Percentiles rank a stretch among this genome's conserved stretches.
These are phyloP conservation scores for Saksenaea oblongispora DNA, from an alignment of 371 early-diverging fungal genomes.

Conservation along the genomic window DNA sequence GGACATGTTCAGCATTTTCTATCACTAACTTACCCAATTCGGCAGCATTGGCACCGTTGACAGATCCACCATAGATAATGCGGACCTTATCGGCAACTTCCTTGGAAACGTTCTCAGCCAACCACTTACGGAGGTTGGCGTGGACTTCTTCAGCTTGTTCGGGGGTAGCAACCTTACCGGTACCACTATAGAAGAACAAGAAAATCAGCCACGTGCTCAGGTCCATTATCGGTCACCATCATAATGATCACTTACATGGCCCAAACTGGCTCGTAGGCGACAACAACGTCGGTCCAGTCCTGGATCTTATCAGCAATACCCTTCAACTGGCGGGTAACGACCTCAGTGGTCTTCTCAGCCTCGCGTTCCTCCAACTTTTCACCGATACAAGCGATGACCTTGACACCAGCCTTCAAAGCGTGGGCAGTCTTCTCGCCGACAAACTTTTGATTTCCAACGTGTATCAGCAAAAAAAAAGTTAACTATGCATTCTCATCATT, in stretches of 20 bases:
- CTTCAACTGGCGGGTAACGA: constrained; percentile 90
- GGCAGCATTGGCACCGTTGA: constrained; percentile 83
- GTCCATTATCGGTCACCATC: neutral
- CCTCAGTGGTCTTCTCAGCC: constrained; percentile 80
- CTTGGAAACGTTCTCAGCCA: constrained; percentile 78
- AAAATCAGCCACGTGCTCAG: neutral
- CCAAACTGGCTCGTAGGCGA: constrained; percentile 99
- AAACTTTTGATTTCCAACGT: constrained; percentile 32
- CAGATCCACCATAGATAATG: constrained; percentile 96
- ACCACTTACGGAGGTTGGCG: constrained; percentile 85
- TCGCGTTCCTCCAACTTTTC: constrained; percentile 97
- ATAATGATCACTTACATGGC: constrained; percentile 64
- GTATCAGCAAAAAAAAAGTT: neutral
- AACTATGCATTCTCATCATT: constrained; percentile 9
- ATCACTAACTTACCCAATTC: constrained; percentile 55
- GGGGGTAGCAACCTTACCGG: constrained; percentile 97
- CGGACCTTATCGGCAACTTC: constrained; percentile 86
- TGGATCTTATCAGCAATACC: constrained; percentile 70
- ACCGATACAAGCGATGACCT: constrained; percentile 97
- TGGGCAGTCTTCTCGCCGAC: constrained; percentile 89
- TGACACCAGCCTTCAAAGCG: constrained; percentile 87
- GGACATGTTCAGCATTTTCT: constrained; percentile 70
- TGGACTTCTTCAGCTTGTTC: constrained; percentile 98
- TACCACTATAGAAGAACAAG: constrained; percentile 64
- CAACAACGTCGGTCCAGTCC: constrained; percentile 92